A percentile compares a stretch with the other conserved stretches of the same genome.
Conservation (phyloP, 257 asterid species). For the Verbascum thapsus region DNA sequence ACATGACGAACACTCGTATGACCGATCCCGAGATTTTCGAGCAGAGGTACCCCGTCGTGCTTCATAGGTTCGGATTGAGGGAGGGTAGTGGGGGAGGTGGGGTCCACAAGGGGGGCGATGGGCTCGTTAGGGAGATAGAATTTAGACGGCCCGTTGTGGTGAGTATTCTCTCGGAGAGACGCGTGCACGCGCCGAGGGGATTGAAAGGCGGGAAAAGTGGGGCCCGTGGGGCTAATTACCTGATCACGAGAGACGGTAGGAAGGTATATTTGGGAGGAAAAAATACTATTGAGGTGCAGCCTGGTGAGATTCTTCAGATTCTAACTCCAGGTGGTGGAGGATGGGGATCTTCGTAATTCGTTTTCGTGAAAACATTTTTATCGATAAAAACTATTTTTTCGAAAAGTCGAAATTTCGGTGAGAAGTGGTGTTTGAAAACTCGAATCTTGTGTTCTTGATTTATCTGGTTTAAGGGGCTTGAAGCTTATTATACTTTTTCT, state of each 20-base stretch:
- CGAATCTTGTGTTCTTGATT: too few species aligned
- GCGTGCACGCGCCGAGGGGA: conserved; percentile 93
- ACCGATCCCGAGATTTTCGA: conserved; percentile 96
- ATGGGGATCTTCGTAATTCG: conserved; percentile 60
- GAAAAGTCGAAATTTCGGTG: background rate
- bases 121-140: conserved; percentile 84
- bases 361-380: background rate
- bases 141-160: conserved; percentile 73
- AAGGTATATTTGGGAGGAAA: conserved; percentile 85
- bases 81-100: conserved; percentile 89
- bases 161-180: conserved; percentile 92
- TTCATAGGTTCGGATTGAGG: conserved; percentile 75
- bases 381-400: too few species aligned
- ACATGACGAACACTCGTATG: conserved; percentile 98
- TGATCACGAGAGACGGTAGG: conserved; percentile 60
- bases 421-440: too few species aligned
- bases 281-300: conserved; percentile 73
- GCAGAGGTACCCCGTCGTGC: conserved; percentile 87
- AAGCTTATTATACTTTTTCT: too few species aligned
- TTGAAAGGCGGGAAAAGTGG: conserved; percentile 77
- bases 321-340: conserved; percentile 98
- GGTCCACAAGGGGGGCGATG: conserved; percentile 80
- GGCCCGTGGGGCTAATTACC: conserved; percentile 81
- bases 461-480: too few species aligned
- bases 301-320: conserved; percentile 85